These are phyloP conservation scores for Debaryomyces subglobosus DNA, from an alignment of 1,139 yeast species.

Conservation along the genomic window DNA sequence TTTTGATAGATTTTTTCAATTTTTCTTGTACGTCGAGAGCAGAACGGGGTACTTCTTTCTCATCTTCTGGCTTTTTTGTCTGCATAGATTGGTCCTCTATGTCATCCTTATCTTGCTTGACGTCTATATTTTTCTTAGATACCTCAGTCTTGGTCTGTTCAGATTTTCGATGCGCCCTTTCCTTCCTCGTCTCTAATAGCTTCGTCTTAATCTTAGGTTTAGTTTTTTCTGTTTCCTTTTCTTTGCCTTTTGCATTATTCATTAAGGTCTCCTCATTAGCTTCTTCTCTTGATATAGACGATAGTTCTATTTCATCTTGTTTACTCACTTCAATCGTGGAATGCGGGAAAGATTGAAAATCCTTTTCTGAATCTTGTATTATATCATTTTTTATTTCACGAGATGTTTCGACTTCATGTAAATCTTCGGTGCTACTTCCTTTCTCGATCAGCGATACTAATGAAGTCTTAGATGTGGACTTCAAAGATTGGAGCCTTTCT, in stretches of 20 bases:
- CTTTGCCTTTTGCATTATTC: constrained; percentile 11
- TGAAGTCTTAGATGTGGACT: constrained; percentile 16
- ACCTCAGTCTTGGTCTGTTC: constrained; percentile 14
- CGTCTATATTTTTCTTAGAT: neutral
- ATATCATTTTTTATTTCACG: neutral
- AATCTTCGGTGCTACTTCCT: neutral
- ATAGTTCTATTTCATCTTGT: constrained; percentile 1
- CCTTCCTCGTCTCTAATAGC: neutral
- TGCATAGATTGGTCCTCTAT: neutral
- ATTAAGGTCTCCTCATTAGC: constrained; percentile 11
- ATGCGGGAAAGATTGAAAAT: neutral
- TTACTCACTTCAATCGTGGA: neutral
- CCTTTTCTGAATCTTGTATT: neutral
- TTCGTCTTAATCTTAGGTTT: constrained; percentile 10
- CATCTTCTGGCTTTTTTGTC: constrained; percentile 2
- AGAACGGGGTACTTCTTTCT: constrained; percentile 20
- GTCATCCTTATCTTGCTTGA: neutral
- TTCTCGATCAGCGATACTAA: constrained; percentile 13
- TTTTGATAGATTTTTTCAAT: constrained; percentile 45
- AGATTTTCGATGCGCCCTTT: neutral
- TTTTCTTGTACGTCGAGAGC: constrained; percentile 51
- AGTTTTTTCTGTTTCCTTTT: constrained; percentile 11
- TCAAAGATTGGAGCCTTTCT: constrained; percentile 17
- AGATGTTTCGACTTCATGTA: constrained; percentile 10
- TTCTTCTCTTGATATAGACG: constrained; percentile 1